Conservation (phyloP, 2,329 filamentous ascomycete species). For the Neofusicoccum ribis region DNA sequence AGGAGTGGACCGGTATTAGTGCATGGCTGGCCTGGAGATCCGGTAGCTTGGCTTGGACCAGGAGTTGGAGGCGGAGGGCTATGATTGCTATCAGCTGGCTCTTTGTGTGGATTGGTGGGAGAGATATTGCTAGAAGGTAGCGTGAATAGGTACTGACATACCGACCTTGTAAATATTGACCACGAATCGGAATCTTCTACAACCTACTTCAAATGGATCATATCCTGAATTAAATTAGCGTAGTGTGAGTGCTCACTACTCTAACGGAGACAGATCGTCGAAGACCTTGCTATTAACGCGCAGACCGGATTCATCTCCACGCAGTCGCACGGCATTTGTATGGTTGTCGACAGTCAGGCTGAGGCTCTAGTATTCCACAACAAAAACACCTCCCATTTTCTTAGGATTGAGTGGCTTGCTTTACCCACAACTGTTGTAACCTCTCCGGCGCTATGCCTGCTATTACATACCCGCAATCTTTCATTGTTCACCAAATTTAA, state of each 20-base stretch:
- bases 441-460: not conserved
- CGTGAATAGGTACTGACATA: not conserved
- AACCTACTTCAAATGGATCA: too few species aligned
- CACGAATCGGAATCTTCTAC: too few species aligned
- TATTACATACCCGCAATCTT: not conserved
- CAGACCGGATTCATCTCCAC: too few species aligned
- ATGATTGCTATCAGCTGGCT: constrained; percentile 28
- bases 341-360: too few species aligned
- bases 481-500: constrained; percentile 16
- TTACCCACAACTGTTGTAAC: not conserved
- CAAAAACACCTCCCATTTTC: not conserved
- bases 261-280: too few species aligned
- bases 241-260: too few species aligned
- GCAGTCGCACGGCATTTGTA: too few species aligned
- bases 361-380: too few species aligned
- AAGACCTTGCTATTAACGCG: too few species aligned
- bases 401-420: not conserved
- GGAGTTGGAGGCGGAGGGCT: constrained; percentile 34
- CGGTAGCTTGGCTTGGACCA: constrained; percentile 39
- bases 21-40: constrained; percentile 49
- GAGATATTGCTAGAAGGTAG: constrained; percentile 10
- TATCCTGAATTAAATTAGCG: too few species aligned
- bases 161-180: not conserved
- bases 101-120: constrained; percentile 4
- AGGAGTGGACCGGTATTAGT: constrained; percentile 42